Base-by-base conservation (phyloP, 148 eudicot genomes). In the Cornus florida region DNA sequence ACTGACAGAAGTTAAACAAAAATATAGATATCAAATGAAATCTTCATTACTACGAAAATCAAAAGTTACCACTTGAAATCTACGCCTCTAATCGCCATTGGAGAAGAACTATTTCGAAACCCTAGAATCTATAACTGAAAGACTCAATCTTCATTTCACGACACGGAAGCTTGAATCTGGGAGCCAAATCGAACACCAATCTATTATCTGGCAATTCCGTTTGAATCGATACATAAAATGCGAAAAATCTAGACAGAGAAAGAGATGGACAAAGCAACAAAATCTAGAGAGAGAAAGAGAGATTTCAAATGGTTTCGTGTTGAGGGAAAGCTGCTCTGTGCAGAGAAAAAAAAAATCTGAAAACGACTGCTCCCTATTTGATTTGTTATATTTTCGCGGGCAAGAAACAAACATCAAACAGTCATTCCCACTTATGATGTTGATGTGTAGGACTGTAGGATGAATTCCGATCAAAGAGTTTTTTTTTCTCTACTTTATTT, bases 51-150 rank as follows among this genome's bases (percentile, higher is more conserved):
- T 16, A 74, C 38, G 41, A 28, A 28, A 4, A 46, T 17, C 3
- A 31, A 20, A 74, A 78, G 85, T 75, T 14, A 95, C 98, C 98
- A 95, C 85, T 92, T 93, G 89, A 95, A 93, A 83, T 93, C 91
- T 8, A 89, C 88, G 75, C 92, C 91, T 76, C 87, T 83, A 50
- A 88, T 89, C 57, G 92, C 86, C 94, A 91, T 91, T 48, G 78
- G 71, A 65, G 75, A 53, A 28, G 33, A 23, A 48, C 39, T 50
- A 33, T 38, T 19, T 32, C 32, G 73, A 71, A 76, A 46, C 69
- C 80, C 77, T 71, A 72, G 38, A 43, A 77, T 76, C 53, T n/a
- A 22, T 19, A 2, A 5, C 41, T 59, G 38, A 70, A 79, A 53
- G 46, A 72, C 48, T 67, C 69, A 16, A 56, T 64, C 41, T 71